These are phyloP conservation scores for Yarrowia hollandica DNA, from an alignment of 805 yeast species.

Conservation along the genomic window DNA sequence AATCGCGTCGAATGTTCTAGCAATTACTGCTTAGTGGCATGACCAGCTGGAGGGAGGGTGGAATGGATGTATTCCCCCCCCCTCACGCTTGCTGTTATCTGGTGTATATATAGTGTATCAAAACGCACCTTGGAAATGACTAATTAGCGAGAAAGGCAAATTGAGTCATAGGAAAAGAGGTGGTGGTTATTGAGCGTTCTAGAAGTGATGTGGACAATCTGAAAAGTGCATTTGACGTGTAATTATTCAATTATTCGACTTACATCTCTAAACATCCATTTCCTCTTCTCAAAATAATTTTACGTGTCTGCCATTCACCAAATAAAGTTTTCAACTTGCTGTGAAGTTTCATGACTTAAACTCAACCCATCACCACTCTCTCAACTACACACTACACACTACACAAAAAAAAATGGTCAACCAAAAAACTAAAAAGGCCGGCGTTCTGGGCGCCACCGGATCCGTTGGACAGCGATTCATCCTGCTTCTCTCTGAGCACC, in stretches of 20 bases:
- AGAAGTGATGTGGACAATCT: too few relatives aligned
- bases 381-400: neutral
- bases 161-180: neutral
- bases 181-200: too few relatives aligned
- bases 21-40: too few relatives aligned
- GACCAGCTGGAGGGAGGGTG: too few relatives aligned
- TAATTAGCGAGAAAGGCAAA: neutral
- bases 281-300: neutral
- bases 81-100: too few relatives aligned
- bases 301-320: too few relatives aligned
- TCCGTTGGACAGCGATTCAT: conserved; percentile 97
- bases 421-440: conserved; percentile 44
- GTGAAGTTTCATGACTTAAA: conserved; percentile 1
- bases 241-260: neutral
- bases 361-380: too few relatives aligned
- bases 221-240: too few relatives aligned
- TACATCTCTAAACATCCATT: neutral
- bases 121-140: too few relatives aligned
- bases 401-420: conserved; percentile 16
- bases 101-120: too few relatives aligned
- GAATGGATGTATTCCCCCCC: too few relatives aligned
- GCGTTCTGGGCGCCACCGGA: conserved; percentile 98
- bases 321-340: neutral
- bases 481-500: conserved; percentile 77
- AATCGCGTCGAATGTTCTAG: too few relatives aligned